Evolutionary conservation across 2,329 filamentous ascomycete species (phyloP), one percentile per base, ranked within the genome.

Genomic region (Diplodia sapinea): DNA sequence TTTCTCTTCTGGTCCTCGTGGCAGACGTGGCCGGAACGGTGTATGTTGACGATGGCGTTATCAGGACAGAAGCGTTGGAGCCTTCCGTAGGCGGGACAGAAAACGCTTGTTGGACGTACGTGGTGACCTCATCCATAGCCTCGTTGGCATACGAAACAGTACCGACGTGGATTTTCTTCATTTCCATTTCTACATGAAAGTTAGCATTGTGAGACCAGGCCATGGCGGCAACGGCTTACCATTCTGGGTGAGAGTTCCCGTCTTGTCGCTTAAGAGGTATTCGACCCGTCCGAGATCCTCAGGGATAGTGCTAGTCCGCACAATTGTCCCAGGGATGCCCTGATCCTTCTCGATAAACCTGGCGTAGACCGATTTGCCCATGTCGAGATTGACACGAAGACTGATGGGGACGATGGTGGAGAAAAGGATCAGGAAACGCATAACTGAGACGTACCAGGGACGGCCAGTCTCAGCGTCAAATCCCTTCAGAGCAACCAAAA

Each of bases 321-420:
- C 96, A 7, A 99, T 91, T 0, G 95, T 95, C 1, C 91, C 95
- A 6, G 92, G 90, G 69, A 99, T 99, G 23, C 91, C 94, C 49
- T 90, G 85, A 74, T 99, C 95, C 59, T 90, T 86, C 76, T 99
- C 93, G 68, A 99, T 99, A 75, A 97, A 97, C 81, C 91, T 92
- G 9, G 94, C 96, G 79, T 97, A 99, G 2, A 95, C 93, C 66
- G 92, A 94, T 80, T 99, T 99, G 49, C 94, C 96, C 87, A 99
- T 90, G 76, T 99, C 95, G 20, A 99, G 84, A 76, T 99, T 99
- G 72, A 99, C 95, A 62, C 95, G 91, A 72, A 99, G 83, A 80
- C 93, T 96, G 79, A 99, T 97, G 1, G 95, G 95, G 31, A 99
- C 96, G 74, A 99, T 99, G 0, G 94, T 98, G n/a, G 94, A 98